Conservation (phyloP, 495 filamentous ascomycete genomes). For the Articulospora tetracladia region DNA sequence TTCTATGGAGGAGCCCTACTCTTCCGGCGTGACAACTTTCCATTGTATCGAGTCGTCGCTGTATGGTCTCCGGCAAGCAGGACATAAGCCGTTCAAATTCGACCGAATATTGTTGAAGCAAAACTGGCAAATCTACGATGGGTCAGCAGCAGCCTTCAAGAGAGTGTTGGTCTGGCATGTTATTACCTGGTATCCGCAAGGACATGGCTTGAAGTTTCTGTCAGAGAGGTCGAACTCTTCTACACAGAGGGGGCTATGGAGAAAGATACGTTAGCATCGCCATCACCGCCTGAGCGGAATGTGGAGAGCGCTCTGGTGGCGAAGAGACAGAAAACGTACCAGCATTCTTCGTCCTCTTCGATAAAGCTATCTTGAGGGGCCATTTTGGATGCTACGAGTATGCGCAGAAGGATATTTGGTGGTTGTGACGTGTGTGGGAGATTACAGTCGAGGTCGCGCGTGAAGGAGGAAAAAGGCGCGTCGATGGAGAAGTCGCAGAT, state of each 20-base stretch:
- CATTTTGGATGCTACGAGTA: constrained; percentile 9
- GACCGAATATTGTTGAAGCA: constrained; percentile 98
- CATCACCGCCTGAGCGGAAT: neutral
- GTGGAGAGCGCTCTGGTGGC: neutral
- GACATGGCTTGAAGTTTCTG: constrained; percentile 95
- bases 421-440: constrained; percentile 6
- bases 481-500: neutral
- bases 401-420: neutral
- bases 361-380: constrained; percentile 89
- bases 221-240: constrained; percentile 98
- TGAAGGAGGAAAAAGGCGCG: neutral
- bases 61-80: constrained; percentile 91
- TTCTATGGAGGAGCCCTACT: constrained; percentile 53
- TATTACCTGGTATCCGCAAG: constrained; percentile 92
- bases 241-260: constrained; percentile 83
- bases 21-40: constrained; percentile 88
- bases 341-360: constrained; percentile 93
- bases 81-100: constrained; percentile 92
- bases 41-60: constrained; percentile 95
- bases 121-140: constrained; percentile 89
- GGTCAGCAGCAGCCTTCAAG: neutral
- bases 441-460: neutral
- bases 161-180: neutral
- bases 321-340: constrained; percentile 49
- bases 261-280: neutral